These are phyloP conservation scores for Rhododendron mucronatum DNA, from an alignment of 148 eudicot genomes.

Conservation along the genomic window DNA sequence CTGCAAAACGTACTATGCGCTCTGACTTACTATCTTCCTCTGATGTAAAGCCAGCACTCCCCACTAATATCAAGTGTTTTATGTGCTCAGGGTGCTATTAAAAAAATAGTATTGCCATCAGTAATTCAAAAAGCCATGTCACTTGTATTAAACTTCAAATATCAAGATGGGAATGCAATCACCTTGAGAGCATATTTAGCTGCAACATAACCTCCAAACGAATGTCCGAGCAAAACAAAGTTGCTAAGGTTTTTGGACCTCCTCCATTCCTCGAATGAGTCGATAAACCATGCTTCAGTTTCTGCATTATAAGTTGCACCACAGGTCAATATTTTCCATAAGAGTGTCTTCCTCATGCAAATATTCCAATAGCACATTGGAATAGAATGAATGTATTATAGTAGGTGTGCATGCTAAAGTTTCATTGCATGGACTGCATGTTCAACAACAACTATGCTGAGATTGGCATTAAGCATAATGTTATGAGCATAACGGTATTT, in stretches of 20 bases:
- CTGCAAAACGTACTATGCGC: conserved; percentile 50
- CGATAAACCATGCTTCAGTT: conserved; percentile 97
- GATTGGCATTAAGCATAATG: neutral
- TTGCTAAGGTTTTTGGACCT: conserved; percentile 71
- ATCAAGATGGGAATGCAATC: conserved; percentile 10
- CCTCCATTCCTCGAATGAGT: conserved; percentile 96
- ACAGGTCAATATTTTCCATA: neutral
- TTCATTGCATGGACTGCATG: neutral
- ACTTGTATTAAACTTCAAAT: neutral
- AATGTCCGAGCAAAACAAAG: conserved; percentile 91
- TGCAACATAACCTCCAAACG: conserved; percentile 97
- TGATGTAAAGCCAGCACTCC: conserved; percentile 77
- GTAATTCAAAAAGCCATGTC: neutral
- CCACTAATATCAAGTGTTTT: conserved; percentile 86
- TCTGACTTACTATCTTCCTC: conserved; percentile 65
- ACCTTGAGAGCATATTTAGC: conserved; percentile 93
- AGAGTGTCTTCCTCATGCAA: neutral
- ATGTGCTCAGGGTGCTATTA: conserved; percentile 89
- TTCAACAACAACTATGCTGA: neutral
- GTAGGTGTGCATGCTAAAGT: neutral
- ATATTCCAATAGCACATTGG: neutral
- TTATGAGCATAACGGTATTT: neutral
- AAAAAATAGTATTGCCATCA: conserved; percentile 7
- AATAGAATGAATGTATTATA: neutral
- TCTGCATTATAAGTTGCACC: conserved; percentile 39